Evolutionary conservation across 495 filamentous ascomycete genomes (phyloP).

Genomic region (Penicillium cataractarum): DNA sequence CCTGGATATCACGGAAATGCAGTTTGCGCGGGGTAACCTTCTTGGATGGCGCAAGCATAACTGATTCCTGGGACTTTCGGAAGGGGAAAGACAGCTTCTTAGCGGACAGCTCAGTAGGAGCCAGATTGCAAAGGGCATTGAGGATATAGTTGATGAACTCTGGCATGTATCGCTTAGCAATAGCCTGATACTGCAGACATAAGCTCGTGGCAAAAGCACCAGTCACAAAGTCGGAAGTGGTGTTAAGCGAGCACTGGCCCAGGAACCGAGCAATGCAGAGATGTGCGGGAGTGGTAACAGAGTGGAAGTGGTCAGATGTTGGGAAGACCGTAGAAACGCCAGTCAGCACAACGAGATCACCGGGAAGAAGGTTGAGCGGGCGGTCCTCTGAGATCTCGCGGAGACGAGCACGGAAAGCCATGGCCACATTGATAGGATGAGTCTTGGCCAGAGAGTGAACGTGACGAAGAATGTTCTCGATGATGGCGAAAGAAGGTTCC

Average conservation of each 20-base stretch:
- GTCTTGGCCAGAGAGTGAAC: constrained; percentile 85
- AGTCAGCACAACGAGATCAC: constrained; percentile 80
- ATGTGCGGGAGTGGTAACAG: constrained; percentile 86
- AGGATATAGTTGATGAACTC: constrained; percentile 82
- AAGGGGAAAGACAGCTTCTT: constrained; percentile 62
- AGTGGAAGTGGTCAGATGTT: constrained; percentile 95
- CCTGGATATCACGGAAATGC: constrained; percentile 59
- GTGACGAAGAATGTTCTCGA: constrained; percentile 75
- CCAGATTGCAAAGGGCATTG: constrained; percentile 72
- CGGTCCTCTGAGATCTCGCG: constrained; percentile 62
- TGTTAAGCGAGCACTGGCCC: constrained; percentile 70
- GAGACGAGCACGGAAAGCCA: constrained; percentile 74
- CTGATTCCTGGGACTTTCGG: constrained; percentile 56
- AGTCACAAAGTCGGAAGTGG: constrained; percentile 64
- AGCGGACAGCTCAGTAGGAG: constrained; percentile 51
- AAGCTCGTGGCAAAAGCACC: constrained; percentile 81
- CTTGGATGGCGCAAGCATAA: constrained; percentile 50
- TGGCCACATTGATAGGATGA: constrained; percentile 74
- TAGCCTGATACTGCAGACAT: constrained; percentile 74
- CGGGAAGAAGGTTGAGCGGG: constrained; percentile 63
- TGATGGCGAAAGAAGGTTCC: constrained; percentile 56
- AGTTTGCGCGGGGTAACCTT: constrained; percentile 36
- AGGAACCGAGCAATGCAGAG: constrained; percentile 79
- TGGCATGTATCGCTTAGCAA: constrained; percentile 84
- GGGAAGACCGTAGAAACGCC: constrained; percentile 86